Evolutionary conservation across 257 asterid species (phyloP).

Genomic region (Nicotiana paniculata): DNA sequence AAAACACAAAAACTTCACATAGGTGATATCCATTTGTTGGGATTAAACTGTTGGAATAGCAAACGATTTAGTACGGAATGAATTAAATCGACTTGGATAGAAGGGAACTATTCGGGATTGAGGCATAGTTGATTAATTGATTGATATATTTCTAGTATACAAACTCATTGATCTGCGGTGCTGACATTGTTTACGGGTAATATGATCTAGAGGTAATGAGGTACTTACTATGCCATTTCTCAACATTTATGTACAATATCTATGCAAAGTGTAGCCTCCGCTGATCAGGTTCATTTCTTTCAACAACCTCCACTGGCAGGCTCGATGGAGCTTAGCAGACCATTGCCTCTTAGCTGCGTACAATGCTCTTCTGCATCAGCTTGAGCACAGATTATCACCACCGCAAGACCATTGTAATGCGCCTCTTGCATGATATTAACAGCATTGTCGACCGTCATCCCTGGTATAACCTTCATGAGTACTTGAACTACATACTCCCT

Average conservation of each 20-base stretch:
- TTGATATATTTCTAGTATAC: background rate
- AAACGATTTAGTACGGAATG: too few species aligned
- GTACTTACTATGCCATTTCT: background rate
- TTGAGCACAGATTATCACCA: slow-evolving; percentile 84
- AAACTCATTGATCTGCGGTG: background rate
- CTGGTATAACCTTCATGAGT: slow-evolving; percentile 93
- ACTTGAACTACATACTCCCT: slow-evolving; percentile 98
- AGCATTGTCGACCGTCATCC: slow-evolving; percentile 88
- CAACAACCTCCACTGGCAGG: slow-evolving; percentile 83
- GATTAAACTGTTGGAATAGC: too few species aligned
- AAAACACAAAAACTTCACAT: too few species aligned
- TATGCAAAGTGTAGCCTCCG: background rate
- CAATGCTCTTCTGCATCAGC: slow-evolving; percentile 93
- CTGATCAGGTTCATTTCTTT: slow-evolving; percentile 8
- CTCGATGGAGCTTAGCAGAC: slow-evolving; percentile 87
- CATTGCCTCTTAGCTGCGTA: slow-evolving; percentile 83
- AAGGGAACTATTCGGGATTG: background rate
- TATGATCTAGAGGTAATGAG: background rate
- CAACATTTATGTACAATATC: slow-evolving; percentile 8
- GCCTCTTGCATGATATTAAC: slow-evolving; percentile 98
- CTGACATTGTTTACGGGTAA: background rate
- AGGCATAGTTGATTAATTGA: slow-evolving; percentile 1
- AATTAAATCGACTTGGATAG: too few species aligned
- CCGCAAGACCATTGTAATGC: slow-evolving; percentile 68
- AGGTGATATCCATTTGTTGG: too few species aligned